Base-by-base conservation (phyloP, 2,329 filamentous ascomycete genomes). In the Fusarium aywerte region DNA sequence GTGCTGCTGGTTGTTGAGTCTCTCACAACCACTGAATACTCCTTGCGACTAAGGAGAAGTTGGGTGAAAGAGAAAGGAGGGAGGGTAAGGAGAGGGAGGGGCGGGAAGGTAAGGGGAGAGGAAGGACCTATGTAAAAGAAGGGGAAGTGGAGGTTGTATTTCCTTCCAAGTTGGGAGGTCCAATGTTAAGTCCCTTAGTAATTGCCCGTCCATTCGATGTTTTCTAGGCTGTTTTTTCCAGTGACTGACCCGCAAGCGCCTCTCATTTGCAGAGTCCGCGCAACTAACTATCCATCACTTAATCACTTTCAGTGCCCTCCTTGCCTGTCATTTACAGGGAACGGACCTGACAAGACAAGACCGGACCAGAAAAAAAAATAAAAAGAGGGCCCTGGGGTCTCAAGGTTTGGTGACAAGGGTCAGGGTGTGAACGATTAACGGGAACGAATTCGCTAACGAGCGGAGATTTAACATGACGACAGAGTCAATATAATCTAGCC, bases 351-450 rank as follows among this genome's bases (percentile, higher is more conserved):
- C 45, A 36, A 35, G 45, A 38, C 32, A 29, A 18, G 18, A 29
- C 40, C 23, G 9, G n/a, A n/a, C 25, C 25, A 29, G 36, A 52
- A 48, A 49, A 53, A 47, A 43, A 62, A 66, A 44, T n/a, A 58
- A 69, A 68, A 65, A 66, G 61, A 62, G 65, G 58, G 45, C 59
- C 65, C 60, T 29, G 47, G 65, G 65, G 61, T 62, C 65, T 54
- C 62, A 58, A 16, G 49, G 49, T 33, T 33, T 20, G 32, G 16
- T 23, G 42, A 6, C 54, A 42, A 38, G 39, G 54, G 54, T 33
- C 45, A 68, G 59, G 65, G 65, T 66, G 65, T 62, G 51, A 27
- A 44, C 56, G 55, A 68, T 61, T 59, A 42, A 53, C 62, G 62
- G 65, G 65, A 68, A 50, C 57, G 65, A 65, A 36, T 49, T 67